Evolutionary conservation across 495 filamentous ascomycete species (phyloP).

Genomic region (Penicillium subrubescens): DNA sequence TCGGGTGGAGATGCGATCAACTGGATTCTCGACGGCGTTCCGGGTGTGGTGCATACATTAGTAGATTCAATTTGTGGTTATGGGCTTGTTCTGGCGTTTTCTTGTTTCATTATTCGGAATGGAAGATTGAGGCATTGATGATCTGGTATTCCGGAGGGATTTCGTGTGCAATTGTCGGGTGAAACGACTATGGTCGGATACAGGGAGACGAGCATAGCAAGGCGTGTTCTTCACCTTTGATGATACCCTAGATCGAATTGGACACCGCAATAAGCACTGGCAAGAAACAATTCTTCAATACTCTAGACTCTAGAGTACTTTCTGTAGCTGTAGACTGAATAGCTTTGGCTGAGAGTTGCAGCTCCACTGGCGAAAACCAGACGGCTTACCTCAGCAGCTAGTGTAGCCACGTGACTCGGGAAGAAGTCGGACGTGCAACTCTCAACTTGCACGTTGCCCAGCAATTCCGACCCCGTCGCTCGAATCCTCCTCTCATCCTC

Average conservation of each 20-base stretch:
- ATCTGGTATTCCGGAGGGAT: background rate
- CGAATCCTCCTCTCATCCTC: constrained; percentile 31
- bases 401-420: constrained; percentile 43
- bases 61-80: constrained; percentile 12
- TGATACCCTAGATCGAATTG: background rate
- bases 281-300: too few species aligned
- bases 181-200: background rate
- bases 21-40: constrained; percentile 32
- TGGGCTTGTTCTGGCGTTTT: constrained; percentile 22
- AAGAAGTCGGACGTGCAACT: constrained; percentile 45
- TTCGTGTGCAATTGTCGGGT: background rate
- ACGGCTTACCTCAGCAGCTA: constrained; percentile 25
- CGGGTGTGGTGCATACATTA: constrained; percentile 26
- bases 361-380: constrained; percentile 7
- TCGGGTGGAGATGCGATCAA: constrained; percentile 8
- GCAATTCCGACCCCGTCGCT: constrained; percentile 33
- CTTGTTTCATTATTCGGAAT: constrained; percentile 2
- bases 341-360: background rate
- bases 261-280: background rate
- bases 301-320: too few species aligned
- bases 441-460: constrained; percentile 38
- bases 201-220: background rate
- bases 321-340: background rate
- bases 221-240: background rate
- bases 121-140: constrained; percentile 4